Evolutionary conservation across 805 yeast genomes (phyloP).

Genomic region (Pichia heedii): DNA sequence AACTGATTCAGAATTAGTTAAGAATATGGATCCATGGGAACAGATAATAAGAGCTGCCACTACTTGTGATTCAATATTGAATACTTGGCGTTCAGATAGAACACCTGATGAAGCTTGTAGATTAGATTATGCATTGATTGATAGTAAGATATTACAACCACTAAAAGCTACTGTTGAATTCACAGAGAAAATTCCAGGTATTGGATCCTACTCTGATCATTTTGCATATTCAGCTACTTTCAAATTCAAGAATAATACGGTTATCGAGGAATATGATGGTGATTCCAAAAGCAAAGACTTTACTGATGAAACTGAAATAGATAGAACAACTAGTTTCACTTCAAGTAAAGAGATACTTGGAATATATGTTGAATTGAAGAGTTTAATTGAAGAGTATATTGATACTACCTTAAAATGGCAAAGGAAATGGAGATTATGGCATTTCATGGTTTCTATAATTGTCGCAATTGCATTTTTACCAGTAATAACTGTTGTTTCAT

Average conservation of each 20-base stretch:
- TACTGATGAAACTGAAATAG: not conserved
- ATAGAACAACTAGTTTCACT: not conserved
- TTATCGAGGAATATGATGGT: no score
- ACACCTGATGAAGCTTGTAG: constrained; percentile 68
- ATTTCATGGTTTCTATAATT: constrained; percentile 50
- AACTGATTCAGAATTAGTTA: constrained; percentile 33
- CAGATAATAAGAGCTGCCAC: constrained; percentile 72
- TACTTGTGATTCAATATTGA: constrained; percentile 81
- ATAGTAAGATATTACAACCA: constrained; percentile 42
- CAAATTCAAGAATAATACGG: constrained; percentile 10
- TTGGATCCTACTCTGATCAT: constrained; percentile 86
- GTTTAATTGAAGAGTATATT: constrained; percentile 37
- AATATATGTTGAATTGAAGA: constrained; percentile 43
- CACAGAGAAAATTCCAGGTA: constrained; percentile 53
- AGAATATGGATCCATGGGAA: constrained; percentile 39
- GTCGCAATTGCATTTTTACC: constrained; percentile 46
- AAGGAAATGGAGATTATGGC: constrained; percentile 52
- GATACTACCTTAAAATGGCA: constrained; percentile 50
- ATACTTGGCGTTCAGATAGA: constrained; percentile 70
- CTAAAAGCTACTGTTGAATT: constrained; percentile 63
- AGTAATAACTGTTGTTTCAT: constrained; percentile 50
- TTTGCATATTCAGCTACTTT: constrained; percentile 62
- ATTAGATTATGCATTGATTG: constrained; percentile 82
- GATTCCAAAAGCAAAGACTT: not conserved
- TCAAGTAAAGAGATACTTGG: constrained; percentile 14